A percentile compares a stretch with the other conserved stretches of the same genome.
Evolutionary conservation across 2,329 filamentous ascomycete genomes (phyloP).

Genomic region (Xylariaceae sp.): DNA sequence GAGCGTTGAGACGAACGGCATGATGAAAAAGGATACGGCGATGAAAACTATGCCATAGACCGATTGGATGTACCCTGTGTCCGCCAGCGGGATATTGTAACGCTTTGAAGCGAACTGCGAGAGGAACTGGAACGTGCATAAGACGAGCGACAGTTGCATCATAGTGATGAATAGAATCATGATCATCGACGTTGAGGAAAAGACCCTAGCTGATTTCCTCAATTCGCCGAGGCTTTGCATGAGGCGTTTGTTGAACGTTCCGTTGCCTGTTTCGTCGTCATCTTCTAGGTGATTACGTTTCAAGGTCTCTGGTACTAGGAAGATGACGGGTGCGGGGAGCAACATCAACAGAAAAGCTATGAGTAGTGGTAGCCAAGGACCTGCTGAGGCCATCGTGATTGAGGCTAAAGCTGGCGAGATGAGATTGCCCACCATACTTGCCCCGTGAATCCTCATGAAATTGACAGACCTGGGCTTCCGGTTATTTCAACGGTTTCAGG

Average conservation of each 20-base stretch:
- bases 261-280: not conserved
- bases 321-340: conserved; percentile 20
- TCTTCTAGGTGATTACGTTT: conserved; percentile 1
- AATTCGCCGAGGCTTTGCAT: conserved; percentile 19
- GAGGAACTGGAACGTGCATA: conserved; percentile 30
- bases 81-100: conserved; percentile 29
- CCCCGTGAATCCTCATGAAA: conserved; percentile 35
- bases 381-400: conserved; percentile 34
- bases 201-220: conserved; percentile 22
- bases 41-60: conserved; percentile 30
- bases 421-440: conserved; percentile 34
- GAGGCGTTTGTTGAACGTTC: conserved; percentile 6
- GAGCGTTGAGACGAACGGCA: conserved; percentile 27
- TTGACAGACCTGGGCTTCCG: conserved; percentile 32
- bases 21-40: conserved; percentile 25
- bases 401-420: conserved; percentile 37
- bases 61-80: conserved; percentile 34
- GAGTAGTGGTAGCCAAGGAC: conserved; percentile 33
- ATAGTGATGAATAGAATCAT: conserved; percentile 24
- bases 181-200: conserved; percentile 23
- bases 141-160: conserved; percentile 20
- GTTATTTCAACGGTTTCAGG: not conserved
- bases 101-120: conserved; percentile 33
- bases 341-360: conserved; percentile 24
- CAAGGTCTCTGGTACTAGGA: conserved; percentile 31